These are phyloP conservation scores for Apiospora sp. DNA, from an alignment of 2,329 filamentous ascomycete species.

Conservation along the genomic window DNA sequence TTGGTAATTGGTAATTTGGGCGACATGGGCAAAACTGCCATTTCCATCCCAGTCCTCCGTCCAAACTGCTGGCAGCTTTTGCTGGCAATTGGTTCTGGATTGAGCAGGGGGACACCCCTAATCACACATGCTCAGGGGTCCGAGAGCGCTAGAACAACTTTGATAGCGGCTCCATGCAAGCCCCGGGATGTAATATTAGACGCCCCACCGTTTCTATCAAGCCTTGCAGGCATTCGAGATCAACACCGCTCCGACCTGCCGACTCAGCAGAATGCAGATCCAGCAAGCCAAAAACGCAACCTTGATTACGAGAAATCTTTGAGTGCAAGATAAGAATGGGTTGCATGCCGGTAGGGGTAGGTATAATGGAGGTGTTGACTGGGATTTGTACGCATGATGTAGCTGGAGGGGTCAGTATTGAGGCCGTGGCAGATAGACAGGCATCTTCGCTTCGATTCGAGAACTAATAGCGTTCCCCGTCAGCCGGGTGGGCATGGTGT, in stretches of 20 bases:
- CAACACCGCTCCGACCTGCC: background rate
- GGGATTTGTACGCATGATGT: background rate
- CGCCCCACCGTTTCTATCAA: background rate
- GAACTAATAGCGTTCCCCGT: background rate
- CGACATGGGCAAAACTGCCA: background rate
- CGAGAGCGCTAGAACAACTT: slow-evolving; percentile 3
- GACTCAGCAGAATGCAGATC: background rate
- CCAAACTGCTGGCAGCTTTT: background rate
- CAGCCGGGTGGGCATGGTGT: background rate
- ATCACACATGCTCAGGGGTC: background rate
- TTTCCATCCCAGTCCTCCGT: background rate
- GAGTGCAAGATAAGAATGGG: background rate
- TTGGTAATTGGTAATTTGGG: background rate
- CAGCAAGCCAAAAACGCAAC: background rate
- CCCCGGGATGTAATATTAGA: slow-evolving; percentile 6
- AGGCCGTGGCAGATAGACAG: too few relatives aligned
- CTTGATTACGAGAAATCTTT: background rate
- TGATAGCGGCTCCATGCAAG: background rate
- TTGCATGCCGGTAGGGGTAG: background rate
- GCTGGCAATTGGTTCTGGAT: background rate
- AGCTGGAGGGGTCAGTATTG: background rate
- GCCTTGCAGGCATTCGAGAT: background rate
- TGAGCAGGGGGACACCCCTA: background rate
- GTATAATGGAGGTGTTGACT: background rate
- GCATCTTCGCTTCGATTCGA: background rate